Base-by-base conservation (phyloP, 768 basidiomycete species). In the Exidia glandulosa region DNA sequence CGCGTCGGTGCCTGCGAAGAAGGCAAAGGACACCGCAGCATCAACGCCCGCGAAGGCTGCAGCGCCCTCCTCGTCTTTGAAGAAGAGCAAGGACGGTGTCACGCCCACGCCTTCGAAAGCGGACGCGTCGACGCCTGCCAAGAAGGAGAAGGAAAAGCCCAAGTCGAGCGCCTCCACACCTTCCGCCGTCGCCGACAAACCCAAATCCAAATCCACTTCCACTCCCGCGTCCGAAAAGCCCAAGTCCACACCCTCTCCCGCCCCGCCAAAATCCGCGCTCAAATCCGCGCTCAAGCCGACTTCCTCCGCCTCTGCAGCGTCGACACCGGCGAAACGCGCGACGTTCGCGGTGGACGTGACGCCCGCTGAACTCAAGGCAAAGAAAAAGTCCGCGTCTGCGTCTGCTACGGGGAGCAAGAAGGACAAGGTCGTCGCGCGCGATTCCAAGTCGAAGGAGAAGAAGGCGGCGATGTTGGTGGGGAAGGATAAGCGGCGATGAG, bases 381-480 rank as follows among this genome's bases (percentile, higher is more conserved):
- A 55, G n/a, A n/a, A n/a, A n/a, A 61, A 57, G 60, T 37, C 50
- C 12, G 27, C 31, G 19, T 62, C 31, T 25, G 36, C 48, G 27
- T 4, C 50, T 14, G 50, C 50, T 4, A 7, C 10, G 41, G 41
- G 19, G 19, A 45, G 23, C 19, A 45, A 45, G 41, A 86, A 84
- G 70, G 77, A 73, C 57, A 76, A 72, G 62, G 61, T 74, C 10
- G 60, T 71, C 41, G 69, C 70, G 60, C 64, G 71, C 23, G 69
- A 72, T 62, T 72, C 72, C 10, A 71, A 73, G 31, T 81, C 79
- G 70, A 81, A 79, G 60, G 79, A 77, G 36, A 87, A 87, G 74
- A 74, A 76, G 61, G 71, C 62, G 47, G 56, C 69, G 47, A 62
- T 85, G 58, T 69, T 84, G 36, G 84, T 84, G 36, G 84, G 76